These are phyloP conservation scores for Phellopilus nigrolimitatus DNA, from an alignment of 1,284 basidiomycete species.

Conservation along the genomic window DNA sequence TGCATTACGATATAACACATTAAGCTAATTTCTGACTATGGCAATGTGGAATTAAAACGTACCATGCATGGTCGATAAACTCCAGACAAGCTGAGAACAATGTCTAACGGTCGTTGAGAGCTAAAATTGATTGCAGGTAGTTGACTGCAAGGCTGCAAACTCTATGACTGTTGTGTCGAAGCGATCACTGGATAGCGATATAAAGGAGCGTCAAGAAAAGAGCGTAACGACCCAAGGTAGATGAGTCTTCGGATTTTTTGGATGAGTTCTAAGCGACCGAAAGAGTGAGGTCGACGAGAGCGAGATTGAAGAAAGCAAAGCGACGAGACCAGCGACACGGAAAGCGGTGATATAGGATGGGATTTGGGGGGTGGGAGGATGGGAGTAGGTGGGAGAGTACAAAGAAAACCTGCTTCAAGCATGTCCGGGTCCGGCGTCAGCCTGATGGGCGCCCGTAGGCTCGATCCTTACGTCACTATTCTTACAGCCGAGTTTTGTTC, in stretches of 20 bases:
- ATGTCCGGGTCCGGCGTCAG: too few species aligned
- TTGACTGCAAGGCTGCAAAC: not conserved
- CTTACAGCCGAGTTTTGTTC: constrained; percentile 2
- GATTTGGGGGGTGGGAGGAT: not conserved
- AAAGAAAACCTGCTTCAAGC: not conserved
- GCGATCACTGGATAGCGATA: not conserved
- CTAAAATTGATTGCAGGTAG: not conserved
- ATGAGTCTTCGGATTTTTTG: not conserved
- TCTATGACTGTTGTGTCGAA: not conserved
- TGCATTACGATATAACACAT: constrained; percentile 4
- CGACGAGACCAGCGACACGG: constrained; percentile 11
- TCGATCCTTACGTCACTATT: too few species aligned
- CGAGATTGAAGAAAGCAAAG: not conserved
- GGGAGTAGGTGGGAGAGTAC: not conserved
- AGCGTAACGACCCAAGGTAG: not conserved
- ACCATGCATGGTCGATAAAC: too few species aligned
- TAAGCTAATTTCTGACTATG: not conserved
- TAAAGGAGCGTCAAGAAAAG: constrained; percentile 5
- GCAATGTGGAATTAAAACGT: not conserved
- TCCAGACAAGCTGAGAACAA: too few species aligned
- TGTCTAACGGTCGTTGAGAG: too few species aligned
- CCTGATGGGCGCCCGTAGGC: not conserved
- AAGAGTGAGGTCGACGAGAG: constrained; percentile 14
- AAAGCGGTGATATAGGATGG: too few species aligned
- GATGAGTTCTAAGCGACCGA: constrained; percentile 4